Base-by-base conservation (phyloP, 352 stramenopile species). In the Phytopythium boreale region DNA sequence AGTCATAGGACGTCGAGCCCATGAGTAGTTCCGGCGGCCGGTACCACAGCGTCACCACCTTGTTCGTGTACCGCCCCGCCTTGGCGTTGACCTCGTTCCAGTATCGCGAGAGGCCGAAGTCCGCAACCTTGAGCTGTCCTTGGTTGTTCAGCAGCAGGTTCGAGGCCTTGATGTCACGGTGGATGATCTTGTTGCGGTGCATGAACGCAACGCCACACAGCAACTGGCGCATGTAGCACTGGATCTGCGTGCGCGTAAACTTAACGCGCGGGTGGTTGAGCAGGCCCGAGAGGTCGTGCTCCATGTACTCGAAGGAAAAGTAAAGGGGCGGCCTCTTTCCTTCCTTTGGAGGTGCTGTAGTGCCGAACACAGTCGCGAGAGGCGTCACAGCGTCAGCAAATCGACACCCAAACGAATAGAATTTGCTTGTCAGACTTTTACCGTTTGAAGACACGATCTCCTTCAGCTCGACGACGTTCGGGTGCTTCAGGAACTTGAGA, bases 11-110 rank as follows among this genome's bases (percentile, higher is more conserved):
- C 4, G 92, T 97, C 20, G 81, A 96, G 4, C 95, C 92, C 57
- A 98, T 83, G 24, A 98, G 70, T 19, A 98, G 77, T 64, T 98
- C 95, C 0, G 95, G 95, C 2, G 94, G 84, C 20, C 95, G 81
- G 69, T 98, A 98, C 95, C 95, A 98, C 22, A 97, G 72, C 31
- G 95, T 98, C 14, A 97, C 94, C 2, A 98, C 95, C 63, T 98
- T 98, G 77, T 98, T 97, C 22, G 93, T 98, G 59, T 95, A 95
- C 22, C 82, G 72, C 24, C 87, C 87, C 19, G 84, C 86, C 57
- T 93, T 92, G 29, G 85, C 85, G 36, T 90, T 91, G 7, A 92
- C 83, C 62, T 94, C 87, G 50, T 91, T 95, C 85, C 85, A 95
- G 52, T 88, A 93, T 14, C 87, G 76, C 26, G 85, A 93, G 24